Percentiles rank a stretch among this genome's conserved stretches.
These are phyloP conservation scores for Lentinula guzmanii DNA, from an alignment of 768 basidiomycete species.

Conservation along the genomic window DNA sequence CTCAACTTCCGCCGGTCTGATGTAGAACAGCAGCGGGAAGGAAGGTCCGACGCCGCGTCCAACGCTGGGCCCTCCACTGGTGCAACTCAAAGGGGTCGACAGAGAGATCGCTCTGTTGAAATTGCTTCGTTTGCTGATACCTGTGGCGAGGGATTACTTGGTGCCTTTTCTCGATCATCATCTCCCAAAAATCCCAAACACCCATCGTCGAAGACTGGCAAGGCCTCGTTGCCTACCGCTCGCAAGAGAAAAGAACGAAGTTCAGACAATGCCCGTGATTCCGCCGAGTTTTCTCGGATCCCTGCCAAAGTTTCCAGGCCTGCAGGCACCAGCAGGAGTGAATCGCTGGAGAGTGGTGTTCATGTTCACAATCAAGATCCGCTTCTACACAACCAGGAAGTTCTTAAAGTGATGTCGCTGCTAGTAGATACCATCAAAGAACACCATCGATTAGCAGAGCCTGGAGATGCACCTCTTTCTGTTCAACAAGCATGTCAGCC, in stretches of 20 bases:
- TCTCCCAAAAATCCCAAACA: neutral
- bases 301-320: neutral
- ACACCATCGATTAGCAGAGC: neutral
- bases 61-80: neutral
- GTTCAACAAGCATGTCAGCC: neutral
- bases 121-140: neutral
- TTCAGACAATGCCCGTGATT: neutral
- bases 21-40: neutral
- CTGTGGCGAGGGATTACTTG: neutral
- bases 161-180: neutral
- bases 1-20: neutral
- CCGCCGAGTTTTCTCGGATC: neutral
- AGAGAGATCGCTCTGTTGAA: neutral
- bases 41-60: neutral
- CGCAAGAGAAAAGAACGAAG: neutral
- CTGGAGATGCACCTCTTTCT: neutral
- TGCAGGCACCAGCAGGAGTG: neutral
- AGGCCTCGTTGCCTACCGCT: neutral
- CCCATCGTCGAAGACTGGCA: neutral
- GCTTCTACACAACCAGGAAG: neutral
- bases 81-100: neutral
- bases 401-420: neutral
- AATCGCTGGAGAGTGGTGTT: neutral
- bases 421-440: neutral
- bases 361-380: neutral